These are phyloP conservation scores for Leishmania braziliensis DNA, from an alignment of 208 protist species.

Conservation along the genomic window DNA sequence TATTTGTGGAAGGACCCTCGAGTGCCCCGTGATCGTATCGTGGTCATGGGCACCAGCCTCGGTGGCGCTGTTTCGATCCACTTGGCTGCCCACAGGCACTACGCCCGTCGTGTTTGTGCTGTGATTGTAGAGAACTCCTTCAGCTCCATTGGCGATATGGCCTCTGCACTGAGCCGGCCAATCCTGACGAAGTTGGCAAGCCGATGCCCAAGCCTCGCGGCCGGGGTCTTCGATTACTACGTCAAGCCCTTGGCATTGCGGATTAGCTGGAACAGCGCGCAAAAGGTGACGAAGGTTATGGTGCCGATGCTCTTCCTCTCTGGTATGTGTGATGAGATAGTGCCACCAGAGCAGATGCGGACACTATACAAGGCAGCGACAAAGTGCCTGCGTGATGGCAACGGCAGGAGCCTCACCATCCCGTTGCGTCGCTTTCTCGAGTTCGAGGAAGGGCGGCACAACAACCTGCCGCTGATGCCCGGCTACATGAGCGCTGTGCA, in stretches of 20 bases:
- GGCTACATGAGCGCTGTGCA: slow-evolving; percentile 70
- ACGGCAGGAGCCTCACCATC: slow-evolving; percentile 19
- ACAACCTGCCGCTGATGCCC: slow-evolving; percentile 49
- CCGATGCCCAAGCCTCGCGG: slow-evolving; percentile 19
- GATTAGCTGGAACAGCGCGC: slow-evolving; percentile 72
- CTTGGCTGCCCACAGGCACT: slow-evolving; percentile 54
- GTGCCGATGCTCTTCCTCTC: slow-evolving; percentile 86
- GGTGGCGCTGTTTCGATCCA: slow-evolving; percentile 89
- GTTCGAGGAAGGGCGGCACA: slow-evolving; percentile 79
- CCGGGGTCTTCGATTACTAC: slow-evolving; percentile 67
- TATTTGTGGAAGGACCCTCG: slow-evolving; percentile 61
- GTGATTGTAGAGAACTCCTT: slow-evolving; percentile 93
- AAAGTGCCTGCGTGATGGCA: slow-evolving; percentile 18
- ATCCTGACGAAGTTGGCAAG: slow-evolving; percentile 21
- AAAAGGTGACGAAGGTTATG: slow-evolving; percentile 33
- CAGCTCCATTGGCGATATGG: slow-evolving; percentile 89
- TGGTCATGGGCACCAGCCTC: slow-evolving; percentile 90
- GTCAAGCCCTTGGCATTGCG: slow-evolving; percentile 78
- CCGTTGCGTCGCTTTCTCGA: slow-evolving; percentile 55
- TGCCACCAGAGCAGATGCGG: slow-evolving; percentile 87
- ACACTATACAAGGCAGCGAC: slow-evolving; percentile 53
- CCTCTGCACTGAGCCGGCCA: slow-evolving; percentile 33
- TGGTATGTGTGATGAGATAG: slow-evolving; percentile 78
- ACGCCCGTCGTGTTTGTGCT: slow-evolving; percentile 55
- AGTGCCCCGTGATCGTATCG: slow-evolving; percentile 72